phyloP scores from a whole-genome alignment of 805 yeast genomes.

The Saccharomycopsis fodiens region DNA sequence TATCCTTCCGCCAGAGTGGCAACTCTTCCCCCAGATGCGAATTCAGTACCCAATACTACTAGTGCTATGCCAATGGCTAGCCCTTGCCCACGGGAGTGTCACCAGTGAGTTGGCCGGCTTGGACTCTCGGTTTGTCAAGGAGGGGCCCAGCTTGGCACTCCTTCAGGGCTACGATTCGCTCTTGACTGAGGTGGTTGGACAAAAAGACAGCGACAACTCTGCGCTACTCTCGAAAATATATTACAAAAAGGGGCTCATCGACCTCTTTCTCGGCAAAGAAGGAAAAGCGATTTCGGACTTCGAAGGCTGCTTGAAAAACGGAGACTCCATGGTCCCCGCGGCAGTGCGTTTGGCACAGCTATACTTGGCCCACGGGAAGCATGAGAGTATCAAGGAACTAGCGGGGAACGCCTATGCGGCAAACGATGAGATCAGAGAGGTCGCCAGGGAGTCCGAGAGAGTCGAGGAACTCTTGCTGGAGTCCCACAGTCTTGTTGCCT shows the following conservation, averaged over 20 bases:
- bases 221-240: constrained; percentile 36
- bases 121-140: constrained; percentile 14
- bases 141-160: constrained; percentile 27
- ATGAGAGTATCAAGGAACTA: constrained; percentile 28
- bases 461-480: neutral
- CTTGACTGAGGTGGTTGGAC: constrained; percentile 19
- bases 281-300: constrained; percentile 46
- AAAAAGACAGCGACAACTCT: constrained; percentile 1
- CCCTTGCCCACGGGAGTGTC: no score
- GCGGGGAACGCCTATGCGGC: neutral
- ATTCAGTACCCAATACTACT: no score
- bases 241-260: constrained; percentile 56
- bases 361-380: constrained; percentile 45
- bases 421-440: constrained; percentile 19
- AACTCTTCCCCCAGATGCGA: no score
- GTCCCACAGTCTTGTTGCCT: neutral
- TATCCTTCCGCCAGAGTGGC: no score
- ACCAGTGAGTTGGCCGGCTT: constrained; percentile 1
- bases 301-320: constrained; percentile 34
- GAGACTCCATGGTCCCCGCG: constrained; percentile 36
- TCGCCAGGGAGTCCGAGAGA: constrained; percentile 21
- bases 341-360: constrained; percentile 40
- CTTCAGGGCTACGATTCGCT: constrained; percentile 28
- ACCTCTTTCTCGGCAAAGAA: constrained; percentile 49
- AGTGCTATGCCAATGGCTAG: no score